Evolutionary conservation across 2,329 filamentous ascomycete species (phyloP), one percentile per base, ranked within the genome.

Genomic region (Colletotrichum tropicale): DNA sequence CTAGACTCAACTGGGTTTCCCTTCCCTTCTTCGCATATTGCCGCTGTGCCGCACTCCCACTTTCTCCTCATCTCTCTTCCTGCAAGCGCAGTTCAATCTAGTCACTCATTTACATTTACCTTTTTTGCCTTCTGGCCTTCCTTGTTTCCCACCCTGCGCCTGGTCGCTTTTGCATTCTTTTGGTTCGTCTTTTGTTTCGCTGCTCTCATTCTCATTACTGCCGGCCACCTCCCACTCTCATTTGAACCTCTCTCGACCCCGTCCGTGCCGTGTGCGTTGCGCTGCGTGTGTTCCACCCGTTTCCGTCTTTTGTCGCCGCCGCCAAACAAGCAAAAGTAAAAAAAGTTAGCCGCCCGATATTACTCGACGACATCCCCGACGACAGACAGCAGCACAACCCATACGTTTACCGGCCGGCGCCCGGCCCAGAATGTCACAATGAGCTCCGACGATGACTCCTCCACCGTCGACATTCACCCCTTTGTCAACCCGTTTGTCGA

Each of bases 401-500:
- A 62, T 62, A 32, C 28, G 58, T 32, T 32, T 24, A 61, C 69
- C 32, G 69, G 73, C 69, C 64, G 32, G 48, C 13, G 69, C 73
- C 70, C 56, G 43, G 62, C 70, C 73, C 30, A 75, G 73, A 75
- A 75, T 75, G 73, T 73, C 8, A 68, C 38, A 34, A 75, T 75
- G 73, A 67, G 36, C 7, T 32, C 79, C 75, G 65, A 82, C 69
- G 76, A 79, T 32, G 78, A 78, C 43, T 52, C 43, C n/a, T 52
- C n/a, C n/a, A 21, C 43, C 43, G n/a, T 6, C 66, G 52, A 69
- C 10, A 80, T 82, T 66, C 80, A 81, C 64, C 10, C 55, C 18
- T 83, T 81, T 64, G 76, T 83, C 55, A 78, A 80, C 48, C 82
- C 82, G 2, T 82, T 77, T 24, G 68, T 65, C 15, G 81, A 84